These are phyloP conservation scores for Boletellus ananas DNA, from an alignment of 768 basidiomycete species.

Conservation along the genomic window DNA sequence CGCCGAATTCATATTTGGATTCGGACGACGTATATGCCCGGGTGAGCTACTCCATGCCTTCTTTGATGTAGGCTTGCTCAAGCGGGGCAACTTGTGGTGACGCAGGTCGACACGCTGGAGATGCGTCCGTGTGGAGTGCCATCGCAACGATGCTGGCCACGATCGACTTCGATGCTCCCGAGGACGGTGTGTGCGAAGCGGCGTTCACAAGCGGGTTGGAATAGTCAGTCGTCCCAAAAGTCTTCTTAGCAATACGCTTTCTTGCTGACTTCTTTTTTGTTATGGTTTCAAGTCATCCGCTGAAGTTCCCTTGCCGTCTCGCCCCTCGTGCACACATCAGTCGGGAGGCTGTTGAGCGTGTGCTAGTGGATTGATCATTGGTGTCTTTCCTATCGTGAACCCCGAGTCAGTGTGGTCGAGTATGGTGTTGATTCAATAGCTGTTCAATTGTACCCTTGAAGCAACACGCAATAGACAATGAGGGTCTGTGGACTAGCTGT, in stretches of 20 bases:
- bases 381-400: too few species aligned
- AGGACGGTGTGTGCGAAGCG: background rate
- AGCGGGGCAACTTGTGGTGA: background rate
- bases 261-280: background rate
- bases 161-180: background rate
- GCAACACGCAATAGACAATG: too few species aligned
- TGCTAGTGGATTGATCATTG: background rate
- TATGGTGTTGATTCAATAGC: too few species aligned
- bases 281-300: background rate
- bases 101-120: background rate
- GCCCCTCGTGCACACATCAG: constrained; percentile 4
- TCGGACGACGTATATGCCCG: constrained; percentile 8
- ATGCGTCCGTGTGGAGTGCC: background rate
- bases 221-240: background rate
- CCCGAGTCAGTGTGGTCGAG: too few species aligned
- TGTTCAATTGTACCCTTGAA: too few species aligned
- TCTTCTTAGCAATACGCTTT: too few species aligned
- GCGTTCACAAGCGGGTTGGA: background rate
- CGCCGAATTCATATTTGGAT: constrained; percentile 2
- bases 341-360: constrained; percentile 1
- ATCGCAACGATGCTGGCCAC: background rate
- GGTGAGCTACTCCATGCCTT: background rate
- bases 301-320: constrained; percentile 12
- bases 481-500: too few species aligned
- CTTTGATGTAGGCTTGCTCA: too few species aligned